These are phyloP conservation scores for Xylaria sp. DNA, from an alignment of 2,329 filamentous ascomycete species.

Conservation along the genomic window DNA sequence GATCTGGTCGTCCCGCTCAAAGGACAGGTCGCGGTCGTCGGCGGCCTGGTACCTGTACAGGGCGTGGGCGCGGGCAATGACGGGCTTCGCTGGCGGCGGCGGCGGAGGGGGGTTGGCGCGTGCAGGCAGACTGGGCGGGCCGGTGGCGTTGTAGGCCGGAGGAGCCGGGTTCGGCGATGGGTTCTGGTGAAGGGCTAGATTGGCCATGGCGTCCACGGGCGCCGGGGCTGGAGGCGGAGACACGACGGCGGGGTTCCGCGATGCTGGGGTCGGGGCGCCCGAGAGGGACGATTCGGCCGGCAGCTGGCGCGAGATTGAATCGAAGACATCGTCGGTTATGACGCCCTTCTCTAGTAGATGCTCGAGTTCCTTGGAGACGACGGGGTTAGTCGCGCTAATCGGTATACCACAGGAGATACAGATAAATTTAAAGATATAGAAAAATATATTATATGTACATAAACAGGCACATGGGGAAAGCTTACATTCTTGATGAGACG, in stretches of 20 bases:
- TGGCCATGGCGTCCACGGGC: conserved; percentile 55
- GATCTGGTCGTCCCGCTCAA: conserved; percentile 84
- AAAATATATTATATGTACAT: too few species aligned
- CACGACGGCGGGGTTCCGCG: conserved; percentile 47
- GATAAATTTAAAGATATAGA: not conserved
- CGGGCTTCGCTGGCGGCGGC: conserved; percentile 60
- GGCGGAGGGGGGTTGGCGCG: conserved; percentile 54
- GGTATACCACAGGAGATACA: not conserved
- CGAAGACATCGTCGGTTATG: conserved; percentile 79
- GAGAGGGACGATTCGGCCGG: conserved; percentile 75
- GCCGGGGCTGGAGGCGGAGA: conserved; percentile 46
- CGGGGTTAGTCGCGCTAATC: conserved; percentile 4
- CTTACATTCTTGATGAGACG: conserved; percentile 86
- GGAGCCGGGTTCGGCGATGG: conserved; percentile 55
- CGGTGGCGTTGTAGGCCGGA: conserved; percentile 64
- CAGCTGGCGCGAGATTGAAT: conserved; percentile 78
- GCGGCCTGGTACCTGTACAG: conserved; percentile 84
- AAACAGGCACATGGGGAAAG: too few species aligned
- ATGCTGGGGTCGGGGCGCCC: conserved; percentile 57
- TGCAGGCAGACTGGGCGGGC: conserved; percentile 48
- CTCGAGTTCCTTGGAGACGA: conserved; percentile 82
- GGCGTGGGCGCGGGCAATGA: conserved; percentile 80
- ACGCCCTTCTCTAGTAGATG: conserved; percentile 84
- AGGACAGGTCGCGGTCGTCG: conserved; percentile 83
- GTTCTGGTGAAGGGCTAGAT: conserved; percentile 53